These are phyloP conservation scores for Dalbergia oliveri DNA, from an alignment of 306 rosid species.

Conservation along the genomic window DNA sequence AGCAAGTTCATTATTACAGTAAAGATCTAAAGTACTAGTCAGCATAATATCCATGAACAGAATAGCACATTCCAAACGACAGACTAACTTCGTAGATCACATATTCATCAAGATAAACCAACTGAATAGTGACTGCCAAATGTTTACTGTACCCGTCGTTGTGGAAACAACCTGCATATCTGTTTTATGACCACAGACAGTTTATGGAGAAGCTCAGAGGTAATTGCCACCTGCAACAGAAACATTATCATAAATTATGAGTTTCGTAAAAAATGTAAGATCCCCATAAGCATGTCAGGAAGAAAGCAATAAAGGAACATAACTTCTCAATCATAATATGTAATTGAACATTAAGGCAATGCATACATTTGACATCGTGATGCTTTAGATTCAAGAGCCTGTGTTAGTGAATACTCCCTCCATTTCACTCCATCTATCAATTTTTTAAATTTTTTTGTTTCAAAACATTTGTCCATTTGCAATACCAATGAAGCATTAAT, in stretches of 20 bases:
- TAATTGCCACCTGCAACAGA: constrained; percentile 84
- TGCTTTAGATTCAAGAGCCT: constrained; percentile 30
- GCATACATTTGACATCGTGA: neutral
- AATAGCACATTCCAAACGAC: constrained; percentile 1
- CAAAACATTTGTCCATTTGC: no score
- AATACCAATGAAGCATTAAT: no score
- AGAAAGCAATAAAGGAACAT: constrained; percentile 29
- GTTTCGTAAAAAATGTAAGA: constrained; percentile 27
- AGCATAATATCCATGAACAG: constrained; percentile 25
- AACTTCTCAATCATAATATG: constrained; percentile 25
- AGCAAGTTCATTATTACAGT: neutral
- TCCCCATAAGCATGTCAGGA: constrained; percentile 21
- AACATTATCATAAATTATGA: constrained; percentile 37
- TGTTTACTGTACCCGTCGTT: constrained; percentile 72
- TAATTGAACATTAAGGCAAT: constrained; percentile 34
- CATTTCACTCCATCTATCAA: no score
- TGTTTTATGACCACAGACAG: constrained; percentile 92
- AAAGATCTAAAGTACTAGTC: constrained; percentile 7
- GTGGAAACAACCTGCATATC: constrained; percentile 94
- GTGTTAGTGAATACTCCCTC: neutral
- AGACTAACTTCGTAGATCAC: constrained; percentile 19
- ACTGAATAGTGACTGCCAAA: constrained; percentile 16
- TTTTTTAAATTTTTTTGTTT: no score
- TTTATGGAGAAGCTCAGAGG: constrained; percentile 91
- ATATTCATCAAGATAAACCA: constrained; percentile 28